Conservation (phyloP, 129 eudicot species). For the Sambucus nigra region DNA sequence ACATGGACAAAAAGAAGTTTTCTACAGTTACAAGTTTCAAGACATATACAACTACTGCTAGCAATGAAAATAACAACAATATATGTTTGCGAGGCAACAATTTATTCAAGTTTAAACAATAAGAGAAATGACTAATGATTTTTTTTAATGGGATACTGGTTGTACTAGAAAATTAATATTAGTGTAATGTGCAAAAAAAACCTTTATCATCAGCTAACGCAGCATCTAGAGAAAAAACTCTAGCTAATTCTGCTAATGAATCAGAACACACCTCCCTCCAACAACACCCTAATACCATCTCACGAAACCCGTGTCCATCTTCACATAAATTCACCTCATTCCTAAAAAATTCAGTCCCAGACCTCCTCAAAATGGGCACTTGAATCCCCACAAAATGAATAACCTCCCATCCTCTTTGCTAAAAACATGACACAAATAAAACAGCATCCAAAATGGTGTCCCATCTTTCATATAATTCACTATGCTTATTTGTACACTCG, state of each 20-base stretch:
- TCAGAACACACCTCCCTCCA: constrained; percentile 73
- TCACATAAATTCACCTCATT: constrained; percentile 32
- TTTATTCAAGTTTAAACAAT: too few species aligned
- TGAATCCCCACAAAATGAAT: constrained; percentile 77
- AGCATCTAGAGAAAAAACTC: constrained; percentile 28
- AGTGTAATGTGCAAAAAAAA: constrained; percentile 12
- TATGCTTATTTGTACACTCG: constrained; percentile 41
- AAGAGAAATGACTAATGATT: too few species aligned
- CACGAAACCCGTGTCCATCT: constrained; percentile 31
- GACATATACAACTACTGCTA: too few species aligned
- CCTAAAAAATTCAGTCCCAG: constrained; percentile 26
- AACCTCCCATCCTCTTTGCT: constrained; percentile 63
- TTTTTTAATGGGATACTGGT: too few species aligned
- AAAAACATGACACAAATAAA: constrained; percentile 84
- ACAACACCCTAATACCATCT: constrained; percentile 41
- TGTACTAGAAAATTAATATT: not conserved
- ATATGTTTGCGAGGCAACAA: too few species aligned
- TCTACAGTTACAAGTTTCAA: too few species aligned
- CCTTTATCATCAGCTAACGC: constrained; percentile 49
- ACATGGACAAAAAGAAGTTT: not conserved
- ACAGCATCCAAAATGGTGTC: constrained; percentile 85
- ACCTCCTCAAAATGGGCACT: constrained; percentile 58
- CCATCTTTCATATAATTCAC: constrained; percentile 68
- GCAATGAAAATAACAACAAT: too few species aligned
- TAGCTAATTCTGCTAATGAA: constrained; percentile 30